Conservation (phyloP, 495 filamentous ascomycete genomes). For the Trichoderma orchidacearum region DNA sequence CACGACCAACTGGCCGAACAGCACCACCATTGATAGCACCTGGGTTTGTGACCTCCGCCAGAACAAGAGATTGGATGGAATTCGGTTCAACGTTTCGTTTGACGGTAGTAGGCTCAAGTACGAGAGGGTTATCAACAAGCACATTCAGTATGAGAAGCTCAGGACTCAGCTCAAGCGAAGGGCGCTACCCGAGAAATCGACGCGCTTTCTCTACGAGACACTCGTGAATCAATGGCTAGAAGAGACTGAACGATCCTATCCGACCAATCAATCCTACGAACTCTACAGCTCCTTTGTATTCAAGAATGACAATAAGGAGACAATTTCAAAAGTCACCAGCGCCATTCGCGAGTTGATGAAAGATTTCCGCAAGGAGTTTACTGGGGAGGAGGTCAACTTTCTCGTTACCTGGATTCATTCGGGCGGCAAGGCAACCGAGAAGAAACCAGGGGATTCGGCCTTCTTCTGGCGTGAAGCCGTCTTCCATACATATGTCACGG, state of each 20-base stretch:
- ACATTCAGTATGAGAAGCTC: not conserved
- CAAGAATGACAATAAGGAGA: conserved; percentile 3
- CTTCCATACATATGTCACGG: conserved; percentile 11
- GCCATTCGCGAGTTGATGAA: not conserved
- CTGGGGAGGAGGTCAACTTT: conserved; percentile 6
- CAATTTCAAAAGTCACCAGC: conserved; percentile 2
- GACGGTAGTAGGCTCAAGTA: not conserved
- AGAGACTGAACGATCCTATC: conserved; percentile 10
- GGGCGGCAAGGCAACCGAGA: conserved; percentile 4
- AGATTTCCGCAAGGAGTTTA: conserved; percentile 3
- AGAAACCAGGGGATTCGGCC: conserved; percentile 3
- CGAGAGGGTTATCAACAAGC: conserved; percentile 7
- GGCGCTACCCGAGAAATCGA: conserved; percentile 10
- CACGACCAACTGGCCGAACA: not conserved
- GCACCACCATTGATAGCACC: conserved; percentile 13
- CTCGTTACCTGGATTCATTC: conserved; percentile 7
- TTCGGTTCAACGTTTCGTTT: conserved; percentile 1
- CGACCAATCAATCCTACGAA: conserved; percentile 7
- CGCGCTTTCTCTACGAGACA: conserved; percentile 16
- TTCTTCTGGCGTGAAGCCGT: conserved; percentile 14
- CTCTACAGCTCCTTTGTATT: conserved; percentile 9
- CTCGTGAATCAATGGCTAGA: conserved; percentile 16
- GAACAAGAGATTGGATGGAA: not conserved
- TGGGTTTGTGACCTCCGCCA: conserved; percentile 14
- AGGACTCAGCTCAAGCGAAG: conserved; percentile 10